Base-by-base conservation (phyloP, 2,329 filamentous ascomycete species). In the Xylariales sp. region DNA sequence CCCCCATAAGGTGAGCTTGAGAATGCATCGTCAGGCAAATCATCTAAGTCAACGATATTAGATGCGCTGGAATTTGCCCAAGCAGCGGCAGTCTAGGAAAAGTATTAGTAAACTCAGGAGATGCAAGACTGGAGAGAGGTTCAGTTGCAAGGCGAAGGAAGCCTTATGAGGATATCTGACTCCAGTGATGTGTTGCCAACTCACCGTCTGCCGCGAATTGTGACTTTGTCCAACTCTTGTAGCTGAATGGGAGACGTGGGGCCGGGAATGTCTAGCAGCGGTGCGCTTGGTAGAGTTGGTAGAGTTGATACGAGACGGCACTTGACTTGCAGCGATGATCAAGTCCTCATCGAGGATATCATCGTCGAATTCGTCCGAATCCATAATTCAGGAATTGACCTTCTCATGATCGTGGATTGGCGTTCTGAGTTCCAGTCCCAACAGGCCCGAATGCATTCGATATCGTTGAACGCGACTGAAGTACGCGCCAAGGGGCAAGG, bases 11-110 rank as follows among this genome's bases (percentile, higher is more conserved):
- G 76, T 1, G 81, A 79, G 39, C 60, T 74, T 38, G 79, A 80
- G 55, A 90, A 89, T 1, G 82, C 85, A 67, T 88, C 76, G 2
- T 77, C 72, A 0, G 80, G 74, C 35, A 83, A 61, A 46, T 77
- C 71, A 21, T 78, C 73, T 3, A 82, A 55, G 24, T 78, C 69
- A 46, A 52, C 56, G 45, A 52, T 49, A 18, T 38, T 32, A 32
- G 41, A 45, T 35, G 38, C 39, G 31, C 46, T 47, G 20, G n/a
- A n/a, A n/a, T n/a, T n/a, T n/a, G n/a, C n/a, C n/a, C n/a, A n/a
- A n/a, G n/a, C n/a, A n/a, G n/a, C n/a, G n/a, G n/a, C n/a, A n/a
- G n/a, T n/a, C n/a, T n/a, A n/a, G n/a, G n/a, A n/a, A n/a, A n/a
- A n/a, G n/a, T n/a, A n/a, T n/a, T n/a, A n/a, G n/a, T n/a, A n/a